These are phyloP conservation scores for Phycomyces blakesleeanus DNA, from an alignment of 192 early-diverging fungal genomes.

Conservation along the genomic window DNA sequence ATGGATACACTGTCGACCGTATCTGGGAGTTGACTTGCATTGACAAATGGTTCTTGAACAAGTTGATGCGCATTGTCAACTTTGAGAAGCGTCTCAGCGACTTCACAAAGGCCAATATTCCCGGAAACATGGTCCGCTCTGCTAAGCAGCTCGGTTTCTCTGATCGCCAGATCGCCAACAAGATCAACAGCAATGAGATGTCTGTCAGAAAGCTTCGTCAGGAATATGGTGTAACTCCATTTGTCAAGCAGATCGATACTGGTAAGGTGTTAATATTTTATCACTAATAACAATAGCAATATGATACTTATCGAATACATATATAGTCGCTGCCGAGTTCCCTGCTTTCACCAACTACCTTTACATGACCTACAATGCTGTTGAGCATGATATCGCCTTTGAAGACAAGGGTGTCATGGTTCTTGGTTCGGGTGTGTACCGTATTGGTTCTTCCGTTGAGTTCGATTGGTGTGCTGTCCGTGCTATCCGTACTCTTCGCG, in stretches of 20 bases:
- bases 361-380: slow-evolving; percentile 96
- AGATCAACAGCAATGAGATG: slow-evolving; percentile 80
- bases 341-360: slow-evolving; percentile 97
- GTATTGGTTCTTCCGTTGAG: slow-evolving; percentile 97
- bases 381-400: slow-evolving; percentile 88
- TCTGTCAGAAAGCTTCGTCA: slow-evolving; percentile 81
- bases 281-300: no score
- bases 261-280: no score
- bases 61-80: slow-evolving; percentile 83
- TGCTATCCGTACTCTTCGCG: slow-evolving; percentile 89
- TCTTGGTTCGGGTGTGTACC: slow-evolving; percentile 94
- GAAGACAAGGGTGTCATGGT: slow-evolving; percentile 96
- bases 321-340: slow-evolving; percentile 91
- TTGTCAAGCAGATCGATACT: slow-evolving; percentile 98
- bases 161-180: slow-evolving; percentile 77
- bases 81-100: slow-evolving; percentile 67
- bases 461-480: slow-evolving; percentile 99
- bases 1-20: slow-evolving; percentile 87
- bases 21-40: slow-evolving; percentile 89
- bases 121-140: slow-evolving; percentile 50
- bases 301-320: no score
- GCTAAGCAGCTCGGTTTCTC: slow-evolving; percentile 98
- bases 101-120: slow-evolving; percentile 60
- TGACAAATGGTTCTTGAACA: slow-evolving; percentile 98
- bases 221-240: slow-evolving; percentile 81